Evolutionary conservation across 306 rosid genomes (phyloP).

Genomic region (Medicago lupulina): DNA sequence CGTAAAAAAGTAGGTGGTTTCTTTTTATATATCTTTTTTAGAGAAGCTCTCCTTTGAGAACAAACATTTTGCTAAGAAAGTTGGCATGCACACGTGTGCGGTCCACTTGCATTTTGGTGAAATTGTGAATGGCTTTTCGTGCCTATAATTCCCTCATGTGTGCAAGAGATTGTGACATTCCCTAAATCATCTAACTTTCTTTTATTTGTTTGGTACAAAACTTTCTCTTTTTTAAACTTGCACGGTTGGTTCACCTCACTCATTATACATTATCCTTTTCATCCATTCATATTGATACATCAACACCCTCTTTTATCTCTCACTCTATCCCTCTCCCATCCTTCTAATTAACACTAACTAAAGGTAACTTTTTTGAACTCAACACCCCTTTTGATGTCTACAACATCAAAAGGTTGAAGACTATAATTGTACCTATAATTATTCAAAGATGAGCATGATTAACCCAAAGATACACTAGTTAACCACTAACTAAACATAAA

Average conservation of each 20-base stretch:
- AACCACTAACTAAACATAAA: conserved; percentile 19
- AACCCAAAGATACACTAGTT: background rate
- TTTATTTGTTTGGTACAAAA: too few relatives aligned
- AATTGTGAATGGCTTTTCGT: conserved; percentile 57
- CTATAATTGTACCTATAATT: conserved; percentile 36
- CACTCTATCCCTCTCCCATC: background rate
- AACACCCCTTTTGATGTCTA: conserved; percentile 39
- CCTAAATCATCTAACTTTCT: conserved; percentile 7
- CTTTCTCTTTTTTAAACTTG: conserved; percentile 49
- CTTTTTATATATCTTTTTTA: too few relatives aligned
- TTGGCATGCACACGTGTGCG: conserved; percentile 70
- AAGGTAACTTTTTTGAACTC: conserved; percentile 33
- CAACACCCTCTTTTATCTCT: conserved; percentile 32
- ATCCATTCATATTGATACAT: conserved; percentile 48
- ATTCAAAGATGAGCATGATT: conserved; percentile 22
- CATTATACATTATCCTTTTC: conserved; percentile 39
- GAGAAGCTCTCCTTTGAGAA: too few relatives aligned
- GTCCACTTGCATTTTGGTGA: conserved; percentile 48
- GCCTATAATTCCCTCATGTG: conserved; percentile 58
- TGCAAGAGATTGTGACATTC: conserved; percentile 57
- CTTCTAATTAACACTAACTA: background rate
- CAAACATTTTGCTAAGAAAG: conserved; percentile 24
- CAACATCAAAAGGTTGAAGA: conserved; percentile 3
- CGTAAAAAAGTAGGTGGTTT: too few relatives aligned
- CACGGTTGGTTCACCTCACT: conserved; percentile 67